A percentile compares a stretch with the other conserved stretches of the same genome.
Conservation (phyloP, 2,329 filamentous ascomycete species). For the Cytospora paraplurivora region DNA sequence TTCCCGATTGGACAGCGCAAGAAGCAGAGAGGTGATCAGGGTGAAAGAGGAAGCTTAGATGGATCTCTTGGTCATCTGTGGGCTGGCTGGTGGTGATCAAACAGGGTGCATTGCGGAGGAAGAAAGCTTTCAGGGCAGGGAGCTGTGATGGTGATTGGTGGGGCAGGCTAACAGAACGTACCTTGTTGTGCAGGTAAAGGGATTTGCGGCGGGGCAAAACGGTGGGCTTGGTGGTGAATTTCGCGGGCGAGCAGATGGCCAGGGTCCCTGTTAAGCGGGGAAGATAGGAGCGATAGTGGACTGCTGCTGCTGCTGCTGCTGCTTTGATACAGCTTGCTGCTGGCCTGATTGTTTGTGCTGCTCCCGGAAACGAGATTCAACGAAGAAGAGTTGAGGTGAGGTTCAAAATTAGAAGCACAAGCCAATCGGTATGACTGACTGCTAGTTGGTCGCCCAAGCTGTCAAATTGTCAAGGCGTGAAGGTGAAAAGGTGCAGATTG, state of each 20-base stretch:
- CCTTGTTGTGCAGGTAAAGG: conserved; percentile 24
- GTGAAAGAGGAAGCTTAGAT: conserved; percentile 4
- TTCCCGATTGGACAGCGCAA: conserved; percentile 18
- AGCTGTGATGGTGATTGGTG: conserved; percentile 22
- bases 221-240: conserved; percentile 19
- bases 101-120: conserved; percentile 15
- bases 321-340: conserved; percentile 5
- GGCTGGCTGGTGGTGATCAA: neutral
- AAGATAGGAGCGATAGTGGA: conserved; percentile 27
- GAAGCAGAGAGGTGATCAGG: conserved; percentile 7
- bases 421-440: conserved; percentile 5
- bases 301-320: conserved; percentile 11
- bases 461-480: conserved; percentile 1
- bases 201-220: conserved; percentile 29
- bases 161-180: conserved; percentile 17
- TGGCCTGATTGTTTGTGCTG: neutral
- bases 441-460: neutral
- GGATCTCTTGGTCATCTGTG: conserved; percentile 21
- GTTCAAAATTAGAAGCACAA: conserved; percentile 2
- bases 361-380: neutral
- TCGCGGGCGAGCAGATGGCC: conserved; percentile 15
- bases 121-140: conserved; percentile 24
- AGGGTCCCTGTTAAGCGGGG: conserved; percentile 24
- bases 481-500: conserved; percentile 28
- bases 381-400: neutral